Base-by-base conservation (phyloP, 371 early-diverging fungal genomes). In the Mucor plumbeus region DNA sequence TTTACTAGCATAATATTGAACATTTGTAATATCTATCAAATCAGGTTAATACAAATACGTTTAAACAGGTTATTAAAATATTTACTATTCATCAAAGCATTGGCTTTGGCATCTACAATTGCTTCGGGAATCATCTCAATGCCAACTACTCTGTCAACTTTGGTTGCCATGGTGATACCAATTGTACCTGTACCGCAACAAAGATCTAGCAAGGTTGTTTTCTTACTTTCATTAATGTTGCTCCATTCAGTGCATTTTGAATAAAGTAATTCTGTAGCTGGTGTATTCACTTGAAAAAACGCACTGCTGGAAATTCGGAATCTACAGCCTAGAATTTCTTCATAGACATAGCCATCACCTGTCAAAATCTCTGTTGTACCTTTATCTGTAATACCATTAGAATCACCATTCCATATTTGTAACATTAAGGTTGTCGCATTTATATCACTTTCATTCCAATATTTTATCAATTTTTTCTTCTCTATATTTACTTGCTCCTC, bases 111-210 rank as follows among this genome's bases (percentile, higher is more conserved):
- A 74, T 94, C 93, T 4, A 87, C 83, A 64, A 95, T 80, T 10
- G 96, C 94, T 33, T 86, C 84, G 15, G 77, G 70, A 21, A 87
- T 79, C 70, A 94, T 81, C 65, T 95, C 96, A 39, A 94, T 82
- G 7, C 94, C 96, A 66, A 93, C 69, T 11, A 95, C 92, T 21
- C 80, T 73, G 58, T 89, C 87, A 9, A 92, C 89, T 6, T 71
- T 72, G 48, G 80, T 70, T 1, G 94, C 90, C 88, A 94, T 86
- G 13, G 88, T 86, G 48, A 94, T 87, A 21, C 96, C 96, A 71
- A 95, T 94, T 10, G 93, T 92, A 33, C 95, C 95, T 7, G 94
- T 94, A 26, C 96, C 96, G 76, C 94, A 94, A 78, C 96, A 95
- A 17, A 95, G 75, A 71, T 94, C 95, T 31, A 94, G 75, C 26